Conservation (phyloP, 768 basidiomycete genomes). For the Hypholoma fasciculare region DNA sequence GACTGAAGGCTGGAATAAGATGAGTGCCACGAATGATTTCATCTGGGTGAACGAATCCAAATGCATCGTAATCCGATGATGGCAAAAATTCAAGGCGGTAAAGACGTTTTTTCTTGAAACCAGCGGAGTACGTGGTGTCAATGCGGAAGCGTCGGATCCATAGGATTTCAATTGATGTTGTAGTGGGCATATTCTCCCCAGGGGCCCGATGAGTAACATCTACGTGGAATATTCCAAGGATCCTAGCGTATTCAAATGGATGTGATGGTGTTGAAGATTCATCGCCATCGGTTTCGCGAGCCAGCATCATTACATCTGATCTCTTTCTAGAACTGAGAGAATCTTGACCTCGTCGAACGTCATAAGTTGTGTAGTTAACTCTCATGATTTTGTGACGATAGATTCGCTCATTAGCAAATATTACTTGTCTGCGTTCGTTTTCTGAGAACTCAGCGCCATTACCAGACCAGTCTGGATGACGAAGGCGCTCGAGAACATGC, state of each 20-base stretch:
- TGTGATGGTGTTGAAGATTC: not conserved
- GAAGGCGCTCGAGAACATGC: slow-evolving; percentile 22
- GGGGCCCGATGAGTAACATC: not conserved
- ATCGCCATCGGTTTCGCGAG: not conserved
- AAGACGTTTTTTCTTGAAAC: not conserved
- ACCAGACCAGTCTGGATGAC: slow-evolving; percentile 29
- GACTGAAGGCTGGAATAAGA: slow-evolving; percentile 11
- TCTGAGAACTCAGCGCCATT: slow-evolving; percentile 14
- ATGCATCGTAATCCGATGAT: slow-evolving; percentile 1
- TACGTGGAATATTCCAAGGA: slow-evolving; percentile 26
- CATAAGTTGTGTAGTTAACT: slow-evolving; percentile 37
- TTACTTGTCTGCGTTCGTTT: not conserved
- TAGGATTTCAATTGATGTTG: not conserved
- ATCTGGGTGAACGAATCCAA: slow-evolving; percentile 18
- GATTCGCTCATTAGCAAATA: slow-evolving; percentile 11
- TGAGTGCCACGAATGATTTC: slow-evolving; percentile 13
- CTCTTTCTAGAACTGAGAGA: not conserved
- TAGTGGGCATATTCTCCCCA: not conserved
- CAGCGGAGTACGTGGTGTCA: not conserved
- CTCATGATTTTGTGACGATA: slow-evolving; percentile 30
- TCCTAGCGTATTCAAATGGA: slow-evolving; percentile 21
- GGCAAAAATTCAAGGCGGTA: slow-evolving; percentile 7
- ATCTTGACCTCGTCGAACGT: not conserved
- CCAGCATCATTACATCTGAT: not conserved
- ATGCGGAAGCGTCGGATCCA: slow-evolving; percentile 7